Evolutionary conservation across 108 stramenopile genomes (phyloP), one percentile per base, ranked within the genome.

Genomic region (Skeletonema grethae): DNA sequence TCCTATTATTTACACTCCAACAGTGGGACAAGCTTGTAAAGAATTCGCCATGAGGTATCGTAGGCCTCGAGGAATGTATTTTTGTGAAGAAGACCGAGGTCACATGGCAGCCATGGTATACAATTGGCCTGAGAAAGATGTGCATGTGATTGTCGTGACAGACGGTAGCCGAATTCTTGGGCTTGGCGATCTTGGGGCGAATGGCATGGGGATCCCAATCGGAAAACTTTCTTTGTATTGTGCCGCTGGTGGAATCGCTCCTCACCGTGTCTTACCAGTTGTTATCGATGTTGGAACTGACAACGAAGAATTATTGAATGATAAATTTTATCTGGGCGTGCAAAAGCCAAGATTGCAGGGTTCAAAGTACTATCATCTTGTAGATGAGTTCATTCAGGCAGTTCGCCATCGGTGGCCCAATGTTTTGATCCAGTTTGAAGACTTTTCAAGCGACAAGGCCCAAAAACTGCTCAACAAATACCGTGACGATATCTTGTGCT

Each of bases 1-100:
- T 45, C 97, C 98, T 7, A 73, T 97, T 60, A 96, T 99, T 69
- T 99, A 99, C 89, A 99, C 99, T 2, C 99, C 99, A 29, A 98
- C 98, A 5, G 99, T 99, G 1, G 99, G 98, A 8, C 93, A 96
- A 83, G 98, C 97, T 29, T 99, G 99, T 67, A 89, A 90, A 71
- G 94, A 95, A 69, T 90, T 93, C 70, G 86, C 73, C 5, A 58
- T 70, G 18, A 72, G 84, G 30, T 97, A 86, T 83, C 88, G 92
- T 9, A 75, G 93, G 61, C 90, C 97, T 3, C 83, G 97, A 18
- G 99, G 99, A 12, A 97, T 99, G 94, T 99, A 98, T 76, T 93
- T 99, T 70, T 79, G 91, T 45, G 77, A 90, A 18, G 85, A 93
- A 24, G 97, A 99, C 76, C 67, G 86, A 1, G 97, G 97, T 4